phyloP scores from a whole-genome alignment of 1,284 basidiomycete species.

The Naganishia sp. region DNA sequence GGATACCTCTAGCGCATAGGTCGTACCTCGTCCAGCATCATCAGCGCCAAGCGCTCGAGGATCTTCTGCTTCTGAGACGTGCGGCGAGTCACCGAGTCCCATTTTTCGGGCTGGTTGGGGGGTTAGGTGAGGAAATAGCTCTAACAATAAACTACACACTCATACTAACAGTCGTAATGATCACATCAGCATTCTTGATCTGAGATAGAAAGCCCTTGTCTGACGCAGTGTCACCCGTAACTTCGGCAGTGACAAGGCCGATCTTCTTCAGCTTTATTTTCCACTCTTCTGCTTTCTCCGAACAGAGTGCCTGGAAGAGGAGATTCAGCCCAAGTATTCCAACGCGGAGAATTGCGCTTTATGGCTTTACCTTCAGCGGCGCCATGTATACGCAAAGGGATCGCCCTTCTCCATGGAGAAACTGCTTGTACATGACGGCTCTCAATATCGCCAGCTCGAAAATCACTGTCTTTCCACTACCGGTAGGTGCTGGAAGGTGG shows the following conservation, averaged over 20 bases:
- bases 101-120: slow-evolving; percentile 77
- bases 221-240: slow-evolving; percentile 84
- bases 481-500: slow-evolving; percentile 70
- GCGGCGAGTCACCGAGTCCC: slow-evolving; percentile 84
- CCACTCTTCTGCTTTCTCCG: slow-evolving; percentile 85
- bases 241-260: slow-evolving; percentile 78
- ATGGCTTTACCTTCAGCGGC: slow-evolving; percentile 76
- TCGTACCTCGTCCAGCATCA: slow-evolving; percentile 84
- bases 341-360: too few relatives aligned
- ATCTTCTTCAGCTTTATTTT: slow-evolving; percentile 70
- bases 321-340: background rate
- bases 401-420: slow-evolving; percentile 51
- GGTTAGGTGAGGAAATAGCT: background rate
- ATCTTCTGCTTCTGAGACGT: slow-evolving; percentile 58
- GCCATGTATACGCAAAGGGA: slow-evolving; percentile 73
- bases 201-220: slow-evolving; percentile 64
- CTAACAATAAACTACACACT: background rate
- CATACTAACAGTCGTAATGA: slow-evolving; percentile 71
- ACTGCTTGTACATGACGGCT: slow-evolving; percentile 50
- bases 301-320: slow-evolving; percentile 73
- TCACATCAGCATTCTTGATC: slow-evolving; percentile 70
- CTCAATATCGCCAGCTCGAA: slow-evolving; percentile 89
- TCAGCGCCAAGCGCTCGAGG: slow-evolving; percentile 55
- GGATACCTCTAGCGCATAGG: background rate
- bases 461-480: slow-evolving; percentile 87